Base-by-base conservation (phyloP, 2,329 filamentous ascomycete species). In the Microdochium bolleyi region DNA sequence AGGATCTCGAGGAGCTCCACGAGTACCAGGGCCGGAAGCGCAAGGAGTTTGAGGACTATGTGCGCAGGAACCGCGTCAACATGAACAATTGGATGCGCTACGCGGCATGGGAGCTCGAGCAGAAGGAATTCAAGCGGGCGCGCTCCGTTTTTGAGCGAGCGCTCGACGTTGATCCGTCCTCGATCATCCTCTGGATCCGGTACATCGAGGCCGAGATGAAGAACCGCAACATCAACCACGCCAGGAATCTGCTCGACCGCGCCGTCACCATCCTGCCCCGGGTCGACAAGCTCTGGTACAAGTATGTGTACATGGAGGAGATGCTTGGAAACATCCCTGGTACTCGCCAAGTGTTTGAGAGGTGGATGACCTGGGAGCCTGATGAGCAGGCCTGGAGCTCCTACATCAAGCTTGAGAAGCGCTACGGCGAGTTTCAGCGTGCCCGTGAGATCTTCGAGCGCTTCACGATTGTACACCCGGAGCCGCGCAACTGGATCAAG, bases 41-140 rank as follows among this genome's bases (percentile, higher is more conserved):
- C 61, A 94, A 92, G 70, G 94, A 96, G 65, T 99, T 96, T 62
- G 94, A 99, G 72, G 89, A 96, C 75, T 97, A 97, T 85, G 89
- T 97, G 55, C 86, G 91, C 58, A 88, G 94, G 58, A 97, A 97
- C 67, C 77, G 92, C 64, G 80, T 96, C 67, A 96, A 95, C 66
- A 91, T 97, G 80, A 95, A 95, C 77, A 97, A 97, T 72, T 99
- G 94, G 94, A 90, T 94, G 80, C 88, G 92, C 64, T 99, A 99
- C 77, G 92, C 94, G 53, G 83, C 89, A 61, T 99, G 92, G 89
- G 94, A 99, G 74, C 79, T 97, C 55, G 92, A 99, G 68, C 94
- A 99, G 73, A 97, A 97, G 71, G 94, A 99, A 73, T 96, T 89
- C 70, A 85, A 87, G 52, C 87, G 94, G 52, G 94, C 94, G 27